Evolutionary conservation across 768 basidiomycete species (phyloP).

Genomic region (Russula compacta): DNA sequence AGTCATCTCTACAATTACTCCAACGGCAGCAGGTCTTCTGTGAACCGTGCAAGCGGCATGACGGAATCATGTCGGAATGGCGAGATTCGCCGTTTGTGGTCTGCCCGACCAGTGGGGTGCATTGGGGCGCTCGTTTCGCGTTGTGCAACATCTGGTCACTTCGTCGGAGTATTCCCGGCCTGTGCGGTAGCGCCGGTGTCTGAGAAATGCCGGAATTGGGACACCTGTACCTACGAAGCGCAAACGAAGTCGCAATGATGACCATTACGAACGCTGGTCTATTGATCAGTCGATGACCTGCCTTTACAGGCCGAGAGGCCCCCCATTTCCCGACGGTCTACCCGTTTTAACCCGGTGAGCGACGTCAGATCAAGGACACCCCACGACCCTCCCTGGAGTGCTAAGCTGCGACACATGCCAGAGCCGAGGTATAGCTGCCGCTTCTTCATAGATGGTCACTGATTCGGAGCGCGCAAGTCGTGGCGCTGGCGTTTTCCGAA

Average conservation of each 20-base stretch:
- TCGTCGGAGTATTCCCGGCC: background rate
- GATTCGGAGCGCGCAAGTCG: slow-evolving; percentile 20
- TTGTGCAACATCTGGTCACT: background rate
- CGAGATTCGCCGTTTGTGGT: slow-evolving; percentile 8
- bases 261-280: background rate
- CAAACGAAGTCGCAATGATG: slow-evolving; percentile 4
- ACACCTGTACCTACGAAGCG: slow-evolving; percentile 1
- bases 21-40: slow-evolving; percentile 10
- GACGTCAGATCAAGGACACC: slow-evolving; percentile 17
- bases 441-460: slow-evolving; percentile 18
- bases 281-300: slow-evolving; percentile 13
- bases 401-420: background rate
- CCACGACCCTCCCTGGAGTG: slow-evolving; percentile 14
- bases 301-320: slow-evolving; percentile 3
- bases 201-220: slow-evolving; percentile 7
- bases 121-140: background rate
- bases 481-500: slow-evolving; percentile 12
- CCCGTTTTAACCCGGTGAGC: slow-evolving; percentile 2
- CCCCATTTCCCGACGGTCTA: background rate
- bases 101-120: background rate
- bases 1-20: slow-evolving; percentile 1
- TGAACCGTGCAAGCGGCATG: slow-evolving; percentile 7
- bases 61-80: slow-evolving; percentile 14
- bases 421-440: slow-evolving; percentile 10
- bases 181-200: background rate